These are phyloP conservation scores for Pseudomonodictys pantanalensis DNA, from an alignment of 495 filamentous ascomycete genomes.

Conservation along the genomic window DNA sequence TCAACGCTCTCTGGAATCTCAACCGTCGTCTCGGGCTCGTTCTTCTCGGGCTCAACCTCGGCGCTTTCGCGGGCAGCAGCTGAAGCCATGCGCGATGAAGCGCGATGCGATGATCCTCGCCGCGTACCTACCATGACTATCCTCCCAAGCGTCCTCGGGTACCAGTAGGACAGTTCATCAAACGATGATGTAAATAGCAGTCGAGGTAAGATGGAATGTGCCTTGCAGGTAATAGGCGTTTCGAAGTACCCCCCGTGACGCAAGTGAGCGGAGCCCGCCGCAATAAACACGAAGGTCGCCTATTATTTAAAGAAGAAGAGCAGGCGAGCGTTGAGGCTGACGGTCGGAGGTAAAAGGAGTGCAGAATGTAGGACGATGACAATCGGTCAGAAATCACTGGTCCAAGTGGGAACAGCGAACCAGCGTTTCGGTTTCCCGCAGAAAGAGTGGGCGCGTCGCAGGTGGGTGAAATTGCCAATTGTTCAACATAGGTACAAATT, in stretches of 20 bases:
- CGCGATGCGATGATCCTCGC: too few relatives aligned
- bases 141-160: too few relatives aligned
- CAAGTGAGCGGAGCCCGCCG: constrained; percentile 25
- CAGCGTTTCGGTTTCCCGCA: too few relatives aligned
- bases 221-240: constrained; percentile 20
- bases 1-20: constrained; percentile 3
- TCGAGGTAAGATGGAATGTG: constrained; percentile 9
- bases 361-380: too few relatives aligned
- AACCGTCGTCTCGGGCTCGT: not conserved
- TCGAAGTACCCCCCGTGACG: constrained; percentile 16
- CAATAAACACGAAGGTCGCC: not conserved
- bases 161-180: constrained; percentile 15
- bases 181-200: constrained; percentile 26
- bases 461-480: too few relatives aligned
- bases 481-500: too few relatives aligned
- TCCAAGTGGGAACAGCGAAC: too few relatives aligned
- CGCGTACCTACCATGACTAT: too few relatives aligned
- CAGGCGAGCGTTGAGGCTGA: not conserved
- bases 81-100: too few relatives aligned
- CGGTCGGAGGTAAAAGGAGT: constrained; percentile 24
- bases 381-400: too few relatives aligned
- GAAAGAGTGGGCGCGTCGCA: too few relatives aligned
- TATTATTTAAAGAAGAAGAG: constrained; percentile 5
- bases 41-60: not conserved
- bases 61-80: not conserved